Evolutionary conservation across 2,329 filamentous ascomycete genomes (phyloP), one percentile per base, ranked within the genome.

Genomic region (Microdochium paspali): DNA sequence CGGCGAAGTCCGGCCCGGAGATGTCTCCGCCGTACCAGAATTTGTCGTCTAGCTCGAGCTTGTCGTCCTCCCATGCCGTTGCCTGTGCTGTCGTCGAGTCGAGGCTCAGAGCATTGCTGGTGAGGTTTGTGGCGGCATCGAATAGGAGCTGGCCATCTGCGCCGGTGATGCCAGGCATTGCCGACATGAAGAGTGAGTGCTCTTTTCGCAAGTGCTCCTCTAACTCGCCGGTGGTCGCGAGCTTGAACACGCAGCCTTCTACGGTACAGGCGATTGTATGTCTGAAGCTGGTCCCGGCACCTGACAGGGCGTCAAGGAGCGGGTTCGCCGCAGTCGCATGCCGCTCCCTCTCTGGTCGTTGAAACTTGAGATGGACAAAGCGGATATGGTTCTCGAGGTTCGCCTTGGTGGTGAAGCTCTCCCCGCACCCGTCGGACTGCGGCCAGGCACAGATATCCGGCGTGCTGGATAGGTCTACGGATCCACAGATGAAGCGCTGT

Each of bases 341-440:
- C 25, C 48, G 48, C 12, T 45, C 43, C 28, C 45, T 40, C 20
- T 57, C 60, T 9, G 73, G 72, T 12, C 77, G 70, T 47, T 71
- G 66, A 15, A 66, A 58, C n/a, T 82, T 80, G 24, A 95, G 70
- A 62, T 97, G 91, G 21, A 87, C 78, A 44, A 85, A 89, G 20
- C 87, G 82, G 42, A 96, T 76, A 61, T 97, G 91, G 54, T 93
- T 85, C 62, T 91, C 86, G 0, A 96, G 74, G 25, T 81, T 82
- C 18, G 80, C 76, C 63, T 94, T 95, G 51, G 84, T 86, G 49
- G 79, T 78, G 58, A 94, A 93, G 30, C 77, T 76, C 51, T 81
- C 78, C 2, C 84, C 86, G 59, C 91, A 97, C 15, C 84, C 87
- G 45, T 81, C 73, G 10, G 74, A 66, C 21, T 74, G 76, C 48